A percentile compares a stretch with the other conserved stretches of the same genome.
Evolutionary conservation across 2,329 filamentous ascomycete genomes (phyloP).

Genomic region (Penicillium nordicum): DNA sequence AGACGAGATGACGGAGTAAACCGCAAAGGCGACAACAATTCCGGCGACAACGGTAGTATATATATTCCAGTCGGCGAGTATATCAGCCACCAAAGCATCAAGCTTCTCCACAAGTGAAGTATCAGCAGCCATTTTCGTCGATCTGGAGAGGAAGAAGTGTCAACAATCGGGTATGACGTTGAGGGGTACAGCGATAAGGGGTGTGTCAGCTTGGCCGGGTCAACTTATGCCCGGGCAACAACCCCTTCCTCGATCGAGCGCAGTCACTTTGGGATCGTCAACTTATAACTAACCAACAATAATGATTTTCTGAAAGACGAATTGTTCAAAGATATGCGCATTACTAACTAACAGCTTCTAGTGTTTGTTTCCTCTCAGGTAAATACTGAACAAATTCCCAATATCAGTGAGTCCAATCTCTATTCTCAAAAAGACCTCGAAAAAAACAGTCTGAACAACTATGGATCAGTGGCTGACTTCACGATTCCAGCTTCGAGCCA

Average conservation of each 20-base stretch:
- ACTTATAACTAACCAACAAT: slow-evolving; percentile 11
- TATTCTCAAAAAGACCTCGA: not conserved
- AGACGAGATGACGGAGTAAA: slow-evolving; percentile 66
- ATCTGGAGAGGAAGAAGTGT: slow-evolving; percentile 1
- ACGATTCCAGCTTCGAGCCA: slow-evolving; percentile 2
- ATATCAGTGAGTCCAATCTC: not conserved
- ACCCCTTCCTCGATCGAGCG: slow-evolving; percentile 3
- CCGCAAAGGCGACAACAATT: slow-evolving; percentile 62
- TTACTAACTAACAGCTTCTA: slow-evolving; percentile 3
- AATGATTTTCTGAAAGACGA: not conserved
- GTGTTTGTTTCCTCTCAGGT: not conserved
- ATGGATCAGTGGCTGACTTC: not conserved
- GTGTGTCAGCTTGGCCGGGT: slow-evolving; percentile 11
- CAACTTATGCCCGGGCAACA: slow-evolving; percentile 20
- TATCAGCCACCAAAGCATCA: slow-evolving; percentile 65
- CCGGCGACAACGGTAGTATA: slow-evolving; percentile 72
- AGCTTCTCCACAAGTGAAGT: slow-evolving; percentile 62
- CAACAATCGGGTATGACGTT: slow-evolving; percentile 22
- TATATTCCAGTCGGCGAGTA: slow-evolving; percentile 77
- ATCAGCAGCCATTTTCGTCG: slow-evolving; percentile 36
- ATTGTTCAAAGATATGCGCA: not conserved
- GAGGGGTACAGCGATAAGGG: slow-evolving; percentile 13
- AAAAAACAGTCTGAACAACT: not conserved
- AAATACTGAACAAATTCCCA: not conserved
- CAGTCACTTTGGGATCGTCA: slow-evolving; percentile 5